These are phyloP conservation scores for Butyriboletus loyo DNA, from an alignment of 768 basidiomycete genomes.

Conservation along the genomic window DNA sequence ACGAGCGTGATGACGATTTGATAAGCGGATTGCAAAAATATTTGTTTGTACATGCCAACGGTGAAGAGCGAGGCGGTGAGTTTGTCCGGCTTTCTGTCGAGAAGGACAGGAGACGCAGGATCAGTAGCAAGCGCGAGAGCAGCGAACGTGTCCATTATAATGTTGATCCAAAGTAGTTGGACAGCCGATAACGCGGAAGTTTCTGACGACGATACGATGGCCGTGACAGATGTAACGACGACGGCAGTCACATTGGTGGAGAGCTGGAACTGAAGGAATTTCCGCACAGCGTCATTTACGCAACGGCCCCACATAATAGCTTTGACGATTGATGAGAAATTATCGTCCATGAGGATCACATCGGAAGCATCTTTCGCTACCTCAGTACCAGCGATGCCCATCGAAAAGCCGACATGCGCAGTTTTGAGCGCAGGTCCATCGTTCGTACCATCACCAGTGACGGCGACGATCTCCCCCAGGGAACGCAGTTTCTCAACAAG, in stretches of 20 bases:
- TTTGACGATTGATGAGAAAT: constrained; percentile 93
- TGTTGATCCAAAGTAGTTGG: constrained; percentile 97
- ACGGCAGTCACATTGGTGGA: constrained; percentile 96
- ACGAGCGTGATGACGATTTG: constrained; percentile 81
- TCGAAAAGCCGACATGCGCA: constrained; percentile 95
- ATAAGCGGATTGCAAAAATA: constrained; percentile 83
- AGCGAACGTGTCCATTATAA: constrained; percentile 99
- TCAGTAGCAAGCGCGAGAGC: constrained; percentile 97
- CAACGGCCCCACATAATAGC: constrained; percentile 99
- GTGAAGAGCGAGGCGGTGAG: constrained; percentile 87
- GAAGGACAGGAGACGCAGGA: constrained; percentile 75
- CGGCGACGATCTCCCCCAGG: constrained; percentile 88
- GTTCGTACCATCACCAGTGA: constrained; percentile 98
- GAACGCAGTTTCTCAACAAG: constrained; percentile 85
- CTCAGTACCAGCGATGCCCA: constrained; percentile 96
- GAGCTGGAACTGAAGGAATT: constrained; percentile 95
- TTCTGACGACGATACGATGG: constrained; percentile 75
- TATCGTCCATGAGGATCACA: constrained; percentile 97
- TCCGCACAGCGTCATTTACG: constrained; percentile 96
- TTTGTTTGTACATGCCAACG: constrained; percentile 96
- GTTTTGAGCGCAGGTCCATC: constrained; percentile 96
- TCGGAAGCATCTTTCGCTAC: constrained; percentile 99
- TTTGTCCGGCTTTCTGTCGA: constrained; percentile 89
- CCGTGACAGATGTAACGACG: constrained; percentile 87
- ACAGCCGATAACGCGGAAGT: constrained; percentile 90